These are phyloP conservation scores for Bipolaris sorokiniana DNA, from an alignment of 2,329 filamentous ascomycete genomes.

Conservation along the genomic window DNA sequence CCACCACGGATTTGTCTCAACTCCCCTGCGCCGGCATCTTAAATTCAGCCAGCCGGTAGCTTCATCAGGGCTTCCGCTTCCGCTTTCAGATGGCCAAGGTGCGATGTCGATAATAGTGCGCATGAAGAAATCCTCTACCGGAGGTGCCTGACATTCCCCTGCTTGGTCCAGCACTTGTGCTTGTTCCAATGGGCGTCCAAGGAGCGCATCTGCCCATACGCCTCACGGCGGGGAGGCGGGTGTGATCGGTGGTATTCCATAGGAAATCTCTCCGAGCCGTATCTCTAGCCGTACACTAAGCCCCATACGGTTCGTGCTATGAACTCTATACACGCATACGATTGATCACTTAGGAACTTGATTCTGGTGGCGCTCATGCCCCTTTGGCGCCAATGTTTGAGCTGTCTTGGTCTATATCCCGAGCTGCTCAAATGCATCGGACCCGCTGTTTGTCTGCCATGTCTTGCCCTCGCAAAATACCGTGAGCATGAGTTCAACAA, in stretches of 20 bases:
- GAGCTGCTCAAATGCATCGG: not conserved
- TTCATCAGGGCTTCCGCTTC: not conserved
- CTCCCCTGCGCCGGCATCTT: not conserved
- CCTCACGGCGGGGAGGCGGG: slow-evolving; percentile 2
- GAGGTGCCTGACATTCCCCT: not conserved
- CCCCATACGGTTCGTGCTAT: not conserved
- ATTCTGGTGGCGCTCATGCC: not conserved
- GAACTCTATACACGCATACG: slow-evolving; percentile 2
- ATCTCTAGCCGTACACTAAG: not conserved
- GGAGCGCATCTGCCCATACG: not conserved
- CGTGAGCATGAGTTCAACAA: not conserved
- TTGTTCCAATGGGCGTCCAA: not conserved
- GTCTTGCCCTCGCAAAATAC: not conserved
- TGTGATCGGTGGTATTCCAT: not conserved
- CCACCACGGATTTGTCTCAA: not conserved
- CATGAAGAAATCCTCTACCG: not conserved
- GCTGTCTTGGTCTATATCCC: not conserved
- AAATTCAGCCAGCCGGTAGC: too few relatives aligned
- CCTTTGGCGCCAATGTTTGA: not conserved
- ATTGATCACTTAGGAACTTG: not conserved
- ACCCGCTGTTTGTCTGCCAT: not conserved
- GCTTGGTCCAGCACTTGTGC: not conserved
- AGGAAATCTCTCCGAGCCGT: not conserved
- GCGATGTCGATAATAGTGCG: not conserved
- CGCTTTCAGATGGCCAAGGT: not conserved